phyloP scores from a whole-genome alignment of 805 yeast genomes.

The Wickerhamiella occidentalis region DNA sequence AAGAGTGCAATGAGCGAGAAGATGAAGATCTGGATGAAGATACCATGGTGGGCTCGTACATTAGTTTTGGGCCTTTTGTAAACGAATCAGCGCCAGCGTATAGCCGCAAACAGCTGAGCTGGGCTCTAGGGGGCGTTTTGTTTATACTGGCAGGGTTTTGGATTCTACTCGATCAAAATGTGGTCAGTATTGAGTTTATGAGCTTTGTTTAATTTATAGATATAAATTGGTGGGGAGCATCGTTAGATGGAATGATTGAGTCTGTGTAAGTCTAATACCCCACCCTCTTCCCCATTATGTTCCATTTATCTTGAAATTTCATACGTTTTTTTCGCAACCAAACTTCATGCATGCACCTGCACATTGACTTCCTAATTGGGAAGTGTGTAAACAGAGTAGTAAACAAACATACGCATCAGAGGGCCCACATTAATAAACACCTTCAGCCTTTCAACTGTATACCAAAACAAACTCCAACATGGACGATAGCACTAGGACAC shows the following conservation, averaged over 20 bases:
- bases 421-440: background rate
- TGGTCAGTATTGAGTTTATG: background rate
- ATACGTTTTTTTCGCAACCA: too few relatives aligned
- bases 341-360: background rate
- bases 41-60: background rate
- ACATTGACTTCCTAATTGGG: slow-evolving; percentile 7
- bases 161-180: background rate
- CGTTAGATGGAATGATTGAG: too few relatives aligned
- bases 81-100: background rate
- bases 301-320: too few relatives aligned
- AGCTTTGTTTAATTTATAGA: too few relatives aligned
- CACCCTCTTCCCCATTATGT: too few relatives aligned
- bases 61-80: background rate
- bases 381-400: background rate
- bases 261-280: too few relatives aligned
- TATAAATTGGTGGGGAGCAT: too few relatives aligned
- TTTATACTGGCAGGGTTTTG: background rate
- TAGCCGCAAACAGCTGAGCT: background rate
- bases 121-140: background rate
- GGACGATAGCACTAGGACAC: background rate
- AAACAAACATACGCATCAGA: background rate
- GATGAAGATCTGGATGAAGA: background rate
- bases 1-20: background rate
- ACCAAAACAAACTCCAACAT: background rate
- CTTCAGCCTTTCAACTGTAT: background rate